Evolutionary conservation across 192 early-diverging fungal genomes (phyloP), one percentile per base, ranked within the genome.

Genomic region (Coemansia sp.): DNA sequence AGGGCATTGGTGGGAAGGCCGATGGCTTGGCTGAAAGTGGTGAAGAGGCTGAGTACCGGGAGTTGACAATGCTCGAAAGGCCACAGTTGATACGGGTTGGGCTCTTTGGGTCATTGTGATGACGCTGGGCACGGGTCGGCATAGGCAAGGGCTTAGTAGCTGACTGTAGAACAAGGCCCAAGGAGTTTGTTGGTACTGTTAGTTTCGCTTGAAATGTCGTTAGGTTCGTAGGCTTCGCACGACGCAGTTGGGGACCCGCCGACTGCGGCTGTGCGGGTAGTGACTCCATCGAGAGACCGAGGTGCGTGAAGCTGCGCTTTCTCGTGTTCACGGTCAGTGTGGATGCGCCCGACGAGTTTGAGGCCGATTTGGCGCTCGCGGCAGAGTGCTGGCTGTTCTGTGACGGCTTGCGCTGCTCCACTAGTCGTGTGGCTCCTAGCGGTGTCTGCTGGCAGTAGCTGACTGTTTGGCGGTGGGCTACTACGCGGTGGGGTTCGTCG

Each of bases 221-320:
- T 3, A 83, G 71, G 58, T 70, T 70, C 33, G 69, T 46, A 12
- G 76, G 76, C 68, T 79, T 84, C 31, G 76, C 61, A 34, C 76
- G 81, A 29, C 81, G 70, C 68, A 79, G 69, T 66, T 75, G 81
- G 71, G 18, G 46, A 29, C 57, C 60, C 29, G 66, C 33, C 34
- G 71, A 50, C 41, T 34, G 39, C 6, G 68, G 65, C 64, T 11
- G 60, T n/a, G 52, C 31, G 11, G 63, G 52, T 24, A 83, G 66
- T 22, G 74, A 57, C 68, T 84, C 81, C 81, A 84, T 84, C 18
- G 81, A 79, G 62, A 84, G 74, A 5, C 81, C 81, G 36, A 84
- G 73, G 53, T 84, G 81, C 6, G 81, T 84, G 71, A 78, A 84
- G 69, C 81, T 84, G 74, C 81, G 81, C 66, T 84, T 84, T 57